Evolutionary conservation across 768 basidiomycete species (phyloP).

Genomic region (Boletus eberwhitei): DNA sequence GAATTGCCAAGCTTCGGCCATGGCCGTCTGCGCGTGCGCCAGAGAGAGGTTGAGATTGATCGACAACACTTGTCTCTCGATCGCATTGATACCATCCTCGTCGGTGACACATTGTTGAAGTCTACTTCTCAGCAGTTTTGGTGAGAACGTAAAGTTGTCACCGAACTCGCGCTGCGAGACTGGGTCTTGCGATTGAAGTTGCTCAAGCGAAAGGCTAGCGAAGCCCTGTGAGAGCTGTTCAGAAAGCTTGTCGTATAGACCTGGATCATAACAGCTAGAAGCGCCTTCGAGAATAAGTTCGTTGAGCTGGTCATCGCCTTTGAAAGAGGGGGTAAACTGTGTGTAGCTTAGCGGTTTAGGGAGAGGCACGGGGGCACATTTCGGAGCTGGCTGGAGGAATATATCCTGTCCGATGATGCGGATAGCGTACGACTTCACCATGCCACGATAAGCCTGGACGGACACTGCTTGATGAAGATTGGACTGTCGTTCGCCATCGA

Average conservation of each 20-base stretch:
- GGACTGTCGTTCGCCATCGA: conserved; percentile 42
- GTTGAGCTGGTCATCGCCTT: conserved; percentile 57
- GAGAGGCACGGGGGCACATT: conserved; percentile 33
- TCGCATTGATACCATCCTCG: conserved; percentile 41
- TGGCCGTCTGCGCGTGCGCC: conserved; percentile 69
- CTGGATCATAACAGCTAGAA: conserved; percentile 67
- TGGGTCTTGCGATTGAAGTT: conserved; percentile 61
- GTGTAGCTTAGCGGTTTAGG: conserved; percentile 59
- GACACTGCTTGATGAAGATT: conserved; percentile 60
- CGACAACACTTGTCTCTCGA: conserved; percentile 59
- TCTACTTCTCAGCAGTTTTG: conserved; percentile 54
- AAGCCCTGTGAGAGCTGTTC: conserved; percentile 49
- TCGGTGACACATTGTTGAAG: conserved; percentile 40
- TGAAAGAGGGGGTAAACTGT: conserved; percentile 55
- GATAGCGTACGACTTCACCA: conserved; percentile 71
- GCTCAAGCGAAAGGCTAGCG: conserved; percentile 59
- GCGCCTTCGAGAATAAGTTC: conserved; percentile 70
- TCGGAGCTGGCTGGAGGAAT: conserved; percentile 50
- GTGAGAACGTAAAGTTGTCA: conserved; percentile 73
- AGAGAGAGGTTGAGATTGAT: conserved; percentile 89
- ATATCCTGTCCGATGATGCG: conserved; percentile 76
- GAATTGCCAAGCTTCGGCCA: conserved; percentile 76
- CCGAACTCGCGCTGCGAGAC: conserved; percentile 73
- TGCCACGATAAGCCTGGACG: conserved; percentile 62
- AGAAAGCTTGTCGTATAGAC: conserved; percentile 60